Base-by-base conservation (phyloP, 148 eudicot species). In the Arctostaphylos glauca region DNA sequence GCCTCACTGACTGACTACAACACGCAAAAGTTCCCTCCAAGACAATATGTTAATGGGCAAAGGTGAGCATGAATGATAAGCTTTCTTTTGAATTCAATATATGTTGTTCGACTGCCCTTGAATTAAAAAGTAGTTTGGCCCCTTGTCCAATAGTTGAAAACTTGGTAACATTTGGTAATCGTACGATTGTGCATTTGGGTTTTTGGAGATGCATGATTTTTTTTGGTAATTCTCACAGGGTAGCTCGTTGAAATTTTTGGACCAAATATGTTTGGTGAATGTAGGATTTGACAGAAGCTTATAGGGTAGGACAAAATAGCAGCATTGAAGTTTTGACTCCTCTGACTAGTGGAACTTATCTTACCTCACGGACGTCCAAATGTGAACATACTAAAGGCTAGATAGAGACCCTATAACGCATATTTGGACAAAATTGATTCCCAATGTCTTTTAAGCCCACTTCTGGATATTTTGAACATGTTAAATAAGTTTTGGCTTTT, bases 1-100 rank as follows among this genome's bases (percentile, higher is more conserved):
- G 91, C 92, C 53, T 89, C 98, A 23, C 60, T 85, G 16, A 87
- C 84, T 70, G 98, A 96, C 88, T 96, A 92, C 88, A 96, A 96
- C 87, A 92, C 95, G 43, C 98, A 96, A 84, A 93, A 81, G 88
- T 85, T 91, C 21, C 91, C 85, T 82, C 86, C 82, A 47, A 91
- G 86, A 84, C 91, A 89, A 48, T 93, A 88, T 85, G 79, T 81
- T 53, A 82, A 79, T 84, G 98, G 97, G 78, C 89, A 96, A 87
- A 91, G 93, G 95, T 92, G 85, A 82, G 25, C 9, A n/a, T 56
- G 2, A 43, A 54, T 53, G 72, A 71, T 70, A 31, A 50, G 13
- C 18, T 16, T 3, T 31, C n/a, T 13, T 55, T 78, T 21, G 67
- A 9, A n/a, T 55, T 14, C 68, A 53, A 21, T 6, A 13, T 18